Conservation (phyloP, 805 yeast species). For the Deakozyma indianensis region DNA sequence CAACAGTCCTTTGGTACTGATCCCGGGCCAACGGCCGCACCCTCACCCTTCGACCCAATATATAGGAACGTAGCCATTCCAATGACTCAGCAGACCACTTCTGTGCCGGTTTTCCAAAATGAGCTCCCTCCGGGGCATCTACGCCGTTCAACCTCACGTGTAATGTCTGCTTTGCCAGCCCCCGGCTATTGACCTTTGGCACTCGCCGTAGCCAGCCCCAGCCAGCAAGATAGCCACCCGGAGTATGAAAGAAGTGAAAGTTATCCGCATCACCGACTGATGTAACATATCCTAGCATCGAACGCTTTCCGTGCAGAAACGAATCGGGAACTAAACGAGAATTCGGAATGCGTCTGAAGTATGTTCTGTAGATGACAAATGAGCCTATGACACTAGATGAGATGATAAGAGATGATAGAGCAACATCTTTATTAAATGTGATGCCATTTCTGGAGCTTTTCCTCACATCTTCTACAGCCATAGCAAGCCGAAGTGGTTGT, state of each 20-base stretch:
- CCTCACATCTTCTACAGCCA: too few relatives aligned
- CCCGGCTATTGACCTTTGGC: constrained; percentile 40
- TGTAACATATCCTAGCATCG: constrained; percentile 60
- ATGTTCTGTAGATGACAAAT: constrained; percentile 29
- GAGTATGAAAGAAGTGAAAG: constrained; percentile 82
- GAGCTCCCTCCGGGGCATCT: constrained; percentile 94
- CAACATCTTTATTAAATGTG: neutral
- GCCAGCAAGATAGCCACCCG: constrained; percentile 77
- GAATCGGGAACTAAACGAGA: constrained; percentile 36
- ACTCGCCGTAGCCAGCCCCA: constrained; percentile 81
- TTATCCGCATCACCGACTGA: constrained; percentile 95
- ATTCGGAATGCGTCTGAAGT: constrained; percentile 35
- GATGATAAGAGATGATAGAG: constrained; percentile 3
- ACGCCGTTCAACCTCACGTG: constrained; percentile 79
- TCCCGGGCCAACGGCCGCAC: constrained; percentile 72
- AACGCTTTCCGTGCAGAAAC: constrained; percentile 27
- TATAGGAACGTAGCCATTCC: constrained; percentile 51
- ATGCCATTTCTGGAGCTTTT: too few relatives aligned
- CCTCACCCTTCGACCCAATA: constrained; percentile 54
- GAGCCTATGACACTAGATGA: constrained; percentile 27
- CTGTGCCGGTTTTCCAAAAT: constrained; percentile 89
- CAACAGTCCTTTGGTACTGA: constrained; percentile 82
- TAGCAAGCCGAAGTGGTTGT: too few relatives aligned
- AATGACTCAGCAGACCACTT: constrained; percentile 77
- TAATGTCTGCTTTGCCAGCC: constrained; percentile 48